Base-by-base conservation (phyloP, 192 early-diverging fungal species). In the Entomortierella chlamydospora region DNA sequence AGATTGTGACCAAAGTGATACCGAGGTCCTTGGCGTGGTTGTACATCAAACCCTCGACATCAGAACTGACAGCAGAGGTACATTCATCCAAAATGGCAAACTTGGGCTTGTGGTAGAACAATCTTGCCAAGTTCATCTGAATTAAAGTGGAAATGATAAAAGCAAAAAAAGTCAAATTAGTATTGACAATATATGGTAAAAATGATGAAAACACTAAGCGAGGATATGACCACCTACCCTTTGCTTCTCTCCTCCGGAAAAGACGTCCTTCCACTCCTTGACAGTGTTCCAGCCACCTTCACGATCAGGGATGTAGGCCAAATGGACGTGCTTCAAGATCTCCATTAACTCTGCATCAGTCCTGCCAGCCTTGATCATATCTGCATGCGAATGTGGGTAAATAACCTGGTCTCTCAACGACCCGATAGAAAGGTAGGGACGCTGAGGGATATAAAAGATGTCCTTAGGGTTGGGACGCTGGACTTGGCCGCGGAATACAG, bases 361-460 rank as follows among this genome's bases (percentile, higher is more conserved):
- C 18, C 90, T 82, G 22, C 91, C 89, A 31, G 85, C 86, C 25
- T 79, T 85, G 17, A 80, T 57, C 95, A 97, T 96, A 56, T 98
- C 94, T 9, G 84, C 87, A 20, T 84, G 81, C 31, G 91, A 93
- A 87, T 98, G 91, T 12, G 98, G 98, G 82, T 99, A 99, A 56
- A 99, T 97, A 60, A 99, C 85, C 86, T 98, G 96, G 83, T 98
- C 97, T 70, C 98, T 93, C 69, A 99, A 79, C 8, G 94, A 96
- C 28, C 98, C 97, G 18, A 97, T 79, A 49, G 93, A 90, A 34
- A 99, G 86, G 76, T 99, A 99, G 20, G 98, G 95, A 39, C 96
- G 90, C 83, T 99, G 98, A 42, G 98, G 98, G 57, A 99, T 95
- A 85, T 99, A 99, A 79, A 99, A 97, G 72, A 99, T 96, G 79